Evolutionary conservation across 1,139 yeast genomes (phyloP), one percentile per base, ranked within the genome.

Genomic region (Pichia sp.): DNA sequence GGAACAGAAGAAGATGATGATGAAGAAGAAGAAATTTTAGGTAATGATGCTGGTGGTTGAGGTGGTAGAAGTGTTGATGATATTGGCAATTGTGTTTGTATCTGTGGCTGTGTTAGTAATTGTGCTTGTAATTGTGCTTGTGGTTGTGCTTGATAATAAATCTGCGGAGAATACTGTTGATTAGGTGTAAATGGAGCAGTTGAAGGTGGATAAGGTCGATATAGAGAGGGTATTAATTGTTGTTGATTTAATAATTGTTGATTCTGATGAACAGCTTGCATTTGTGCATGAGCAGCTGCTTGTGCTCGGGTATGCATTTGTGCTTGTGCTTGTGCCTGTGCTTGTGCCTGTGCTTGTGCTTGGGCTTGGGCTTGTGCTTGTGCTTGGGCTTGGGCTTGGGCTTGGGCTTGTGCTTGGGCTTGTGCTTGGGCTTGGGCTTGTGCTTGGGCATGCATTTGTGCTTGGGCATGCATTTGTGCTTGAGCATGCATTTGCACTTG

Each of bases 251-350:
- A 41, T 9, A n/a, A n/a, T n/a, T n/a, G n/a, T n/a, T n/a, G n/a
- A n/a, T n/a, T n/a, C n/a, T n/a, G n/a, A n/a, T n/a, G n/a, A n/a
- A n/a, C n/a, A n/a, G 30, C 30, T 10, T 32, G 47, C 4, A 42
- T 42, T 20, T 40, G 43, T 20, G 29, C 29, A 24, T 40, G 44
- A 4, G 40, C 36, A 24, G 29, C 40, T n/a, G 45, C 36, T 31
- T 40, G 45, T 9, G 30, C 30, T 10, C 29, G 47, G 3, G 45
- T 42, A 12, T 40, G 43, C 22, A 23, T 25, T 24, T 40, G 44
- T 7, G 40, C 36, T 29, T 34, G 43, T 9, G 40, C 35, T 25
- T 40, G 47, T 12, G 40, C 40, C 30, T 42, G 45, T 23, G 34
- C 39, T 22, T 32, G 35, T 22, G 35, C 35, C 11, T 33, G 46